A percentile compares a stretch with the other conserved stretches of the same genome.
Conservation (phyloP, 805 yeast genomes). For the Candida insectalens region DNA sequence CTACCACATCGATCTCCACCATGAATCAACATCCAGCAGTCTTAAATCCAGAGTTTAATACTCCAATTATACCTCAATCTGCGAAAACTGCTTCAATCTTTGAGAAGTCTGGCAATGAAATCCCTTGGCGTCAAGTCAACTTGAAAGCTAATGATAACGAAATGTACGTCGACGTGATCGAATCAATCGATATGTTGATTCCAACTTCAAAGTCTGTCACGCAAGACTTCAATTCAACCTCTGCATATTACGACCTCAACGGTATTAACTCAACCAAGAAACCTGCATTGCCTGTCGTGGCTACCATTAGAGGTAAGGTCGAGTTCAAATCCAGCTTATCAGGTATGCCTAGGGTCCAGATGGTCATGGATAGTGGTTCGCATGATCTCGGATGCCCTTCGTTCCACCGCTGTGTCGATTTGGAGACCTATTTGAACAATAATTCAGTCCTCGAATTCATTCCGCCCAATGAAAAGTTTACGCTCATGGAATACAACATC, state of each 20-base stretch:
- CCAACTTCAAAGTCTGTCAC: slow-evolving; percentile 22
- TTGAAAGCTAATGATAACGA: slow-evolving; percentile 76
- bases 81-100: slow-evolving; percentile 11
- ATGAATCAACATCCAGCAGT: slow-evolving; percentile 14
- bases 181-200: slow-evolving; percentile 48
- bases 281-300: slow-evolving; percentile 29
- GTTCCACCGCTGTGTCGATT: slow-evolving; percentile 62
- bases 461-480: slow-evolving; percentile 81
- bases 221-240: neutral
- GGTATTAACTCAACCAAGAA: slow-evolving; percentile 6
- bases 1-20: slow-evolving; percentile 20
- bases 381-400: slow-evolving; percentile 46
- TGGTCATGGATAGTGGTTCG: slow-evolving; percentile 39
- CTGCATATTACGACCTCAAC: slow-evolving; percentile 3
- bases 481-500: slow-evolving; percentile 52
- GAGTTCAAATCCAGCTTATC: slow-evolving; percentile 60
- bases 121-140: slow-evolving; percentile 74
- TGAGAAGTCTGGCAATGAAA: slow-evolving; percentile 26
- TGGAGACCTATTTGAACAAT: slow-evolving; percentile 36
- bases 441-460: slow-evolving; percentile 52
- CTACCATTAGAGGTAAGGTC: slow-evolving; percentile 53
- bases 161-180: slow-evolving; percentile 74
- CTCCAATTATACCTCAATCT: slow-evolving; percentile 5
- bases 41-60: slow-evolving; percentile 2
- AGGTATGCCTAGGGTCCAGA: slow-evolving; percentile 64